Conservation (phyloP, 2,329 filamentous ascomycete species). For the Aspergillus sp. region DNA sequence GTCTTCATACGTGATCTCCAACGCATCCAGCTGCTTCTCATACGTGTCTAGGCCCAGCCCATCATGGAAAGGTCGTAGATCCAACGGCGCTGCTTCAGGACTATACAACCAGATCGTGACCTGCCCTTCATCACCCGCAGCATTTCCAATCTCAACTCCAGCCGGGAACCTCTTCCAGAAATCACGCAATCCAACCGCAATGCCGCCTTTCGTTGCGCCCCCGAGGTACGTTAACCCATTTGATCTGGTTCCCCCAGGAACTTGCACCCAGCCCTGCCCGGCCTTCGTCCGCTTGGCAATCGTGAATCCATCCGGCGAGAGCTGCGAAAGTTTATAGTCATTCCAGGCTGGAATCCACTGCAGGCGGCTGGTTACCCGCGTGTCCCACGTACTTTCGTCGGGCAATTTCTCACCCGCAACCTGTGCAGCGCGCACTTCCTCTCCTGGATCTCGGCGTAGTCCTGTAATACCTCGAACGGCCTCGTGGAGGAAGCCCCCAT, state of each 20-base stretch:
- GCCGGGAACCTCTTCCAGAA: slow-evolving; percentile 66
- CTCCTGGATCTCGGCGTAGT: slow-evolving; percentile 51
- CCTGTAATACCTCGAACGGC: slow-evolving; percentile 62
- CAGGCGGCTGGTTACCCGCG: slow-evolving; percentile 49
- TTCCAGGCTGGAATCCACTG: slow-evolving; percentile 61
- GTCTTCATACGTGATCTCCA: slow-evolving; percentile 65
- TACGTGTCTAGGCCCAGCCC: slow-evolving; percentile 58
- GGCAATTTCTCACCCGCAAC: slow-evolving; percentile 31
- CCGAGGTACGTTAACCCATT: slow-evolving; percentile 61
- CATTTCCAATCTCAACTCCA: slow-evolving; percentile 55
- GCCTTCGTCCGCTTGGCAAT: slow-evolving; percentile 60
- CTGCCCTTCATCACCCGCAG: slow-evolving; percentile 49
- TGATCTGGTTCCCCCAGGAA: slow-evolving; percentile 56
- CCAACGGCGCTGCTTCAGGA: slow-evolving; percentile 56
- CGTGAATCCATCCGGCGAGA: slow-evolving; percentile 61
- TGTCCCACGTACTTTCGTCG: slow-evolving; percentile 30
- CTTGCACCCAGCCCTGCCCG: slow-evolving; percentile 24
- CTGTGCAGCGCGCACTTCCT: slow-evolving; percentile 48
- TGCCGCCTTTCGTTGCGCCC: slow-evolving; percentile 56
- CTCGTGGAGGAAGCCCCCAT: slow-evolving; percentile 58
- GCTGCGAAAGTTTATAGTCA: slow-evolving; percentile 57
- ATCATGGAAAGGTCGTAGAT: slow-evolving; percentile 59
- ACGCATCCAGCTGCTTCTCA: slow-evolving; percentile 57
- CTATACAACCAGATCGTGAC: slow-evolving; percentile 63
- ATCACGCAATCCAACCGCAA: slow-evolving; percentile 58